Evolutionary conservation across 1,139 yeast genomes (phyloP), one percentile per base, ranked within the genome.

Genomic region (Yamadazyma friedrichii): DNA sequence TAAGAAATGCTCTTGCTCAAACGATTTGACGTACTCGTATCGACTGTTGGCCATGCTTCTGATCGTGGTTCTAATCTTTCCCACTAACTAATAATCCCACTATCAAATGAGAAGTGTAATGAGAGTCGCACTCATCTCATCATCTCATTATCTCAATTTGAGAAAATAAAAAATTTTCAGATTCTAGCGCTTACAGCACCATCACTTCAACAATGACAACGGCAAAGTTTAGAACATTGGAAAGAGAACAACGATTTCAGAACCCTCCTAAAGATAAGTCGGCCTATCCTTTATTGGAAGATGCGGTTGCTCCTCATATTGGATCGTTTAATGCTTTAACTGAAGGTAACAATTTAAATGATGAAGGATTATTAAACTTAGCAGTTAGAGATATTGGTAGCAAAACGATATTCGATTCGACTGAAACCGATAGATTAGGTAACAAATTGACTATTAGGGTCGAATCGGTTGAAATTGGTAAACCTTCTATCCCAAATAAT

Each of bases 261-360:
- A 82, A 87, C 59, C 98, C 98, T 32, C 95, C 98, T 39, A 82
- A 80, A 67, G 95, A 87, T 54, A 78, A 85, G 58, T 74, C 88
- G 20, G 88, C 88, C 2, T 93, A 70, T 56, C 96, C 97, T 6
- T 67, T 89, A 38, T 75, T 94, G 35, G 77, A 78, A 44, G 95
- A 88, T 47, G 98, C 98, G 10, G 94, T 93, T 31, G 80, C 81
- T 44, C 99, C 98, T 10, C 99, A 93, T 61, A 77, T 94, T 44
- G 98, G 96, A 9, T 93, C 98, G 2, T 93, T 93, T 74, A 85
- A 93, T 71, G 98, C 97, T 11, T 74, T 93, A 44, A 86, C 95
- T 31, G 96, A 87, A 45, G 96, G 96, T 20, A 27, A 6, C 3
- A 27, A 27, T 12, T 9, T 6, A 4, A 80, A 83, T 24, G 80